These are phyloP conservation scores for Juglanconis oblonga DNA, from an alignment of 2,329 filamentous ascomycete species.

Conservation along the genomic window DNA sequence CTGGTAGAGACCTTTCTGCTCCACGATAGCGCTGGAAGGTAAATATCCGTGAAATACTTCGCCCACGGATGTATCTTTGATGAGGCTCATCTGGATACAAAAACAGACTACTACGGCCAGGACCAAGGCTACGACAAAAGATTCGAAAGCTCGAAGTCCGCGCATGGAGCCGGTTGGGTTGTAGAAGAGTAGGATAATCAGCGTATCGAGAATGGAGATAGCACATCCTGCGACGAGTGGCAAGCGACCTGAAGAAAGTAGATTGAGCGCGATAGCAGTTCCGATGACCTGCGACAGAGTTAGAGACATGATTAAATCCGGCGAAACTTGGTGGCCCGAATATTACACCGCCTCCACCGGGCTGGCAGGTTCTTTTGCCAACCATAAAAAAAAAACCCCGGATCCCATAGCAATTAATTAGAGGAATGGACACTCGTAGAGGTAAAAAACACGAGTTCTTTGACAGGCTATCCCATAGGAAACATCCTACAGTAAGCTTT, in stretches of 20 bases:
- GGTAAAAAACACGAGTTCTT: too few relatives aligned
- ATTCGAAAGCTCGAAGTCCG: slow-evolving; percentile 60
- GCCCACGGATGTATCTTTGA: slow-evolving; percentile 51
- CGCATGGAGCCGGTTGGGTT: slow-evolving; percentile 56
- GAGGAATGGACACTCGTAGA: too few relatives aligned
- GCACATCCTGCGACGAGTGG: slow-evolving; percentile 67
- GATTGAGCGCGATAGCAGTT: slow-evolving; percentile 66
- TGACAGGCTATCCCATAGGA: too few relatives aligned
- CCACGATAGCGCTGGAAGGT: slow-evolving; percentile 56
- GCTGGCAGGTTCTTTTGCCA: too few relatives aligned
- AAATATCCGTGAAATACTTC: slow-evolving; percentile 65
- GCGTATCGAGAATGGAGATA: slow-evolving; percentile 65
- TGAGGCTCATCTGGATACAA: slow-evolving; percentile 64
- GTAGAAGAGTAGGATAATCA: slow-evolving; percentile 67
- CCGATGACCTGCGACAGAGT: slow-evolving; percentile 55
- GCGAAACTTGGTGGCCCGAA: too few relatives aligned
- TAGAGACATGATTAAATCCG: too few relatives aligned
- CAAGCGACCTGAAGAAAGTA: slow-evolving; percentile 55
- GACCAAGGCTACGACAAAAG: slow-evolving; percentile 61
- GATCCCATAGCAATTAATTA: too few relatives aligned
- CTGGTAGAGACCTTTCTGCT: slow-evolving; percentile 60
- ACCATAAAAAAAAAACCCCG: too few relatives aligned
- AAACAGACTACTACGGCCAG: slow-evolving; percentile 70
- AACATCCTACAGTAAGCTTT: too few relatives aligned
- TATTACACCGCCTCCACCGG: too few relatives aligned